Evolutionary conservation across 2,329 filamentous ascomycete genomes (phyloP), one percentile per base, ranked within the genome.

Genomic region (Volutella citrinella): DNA sequence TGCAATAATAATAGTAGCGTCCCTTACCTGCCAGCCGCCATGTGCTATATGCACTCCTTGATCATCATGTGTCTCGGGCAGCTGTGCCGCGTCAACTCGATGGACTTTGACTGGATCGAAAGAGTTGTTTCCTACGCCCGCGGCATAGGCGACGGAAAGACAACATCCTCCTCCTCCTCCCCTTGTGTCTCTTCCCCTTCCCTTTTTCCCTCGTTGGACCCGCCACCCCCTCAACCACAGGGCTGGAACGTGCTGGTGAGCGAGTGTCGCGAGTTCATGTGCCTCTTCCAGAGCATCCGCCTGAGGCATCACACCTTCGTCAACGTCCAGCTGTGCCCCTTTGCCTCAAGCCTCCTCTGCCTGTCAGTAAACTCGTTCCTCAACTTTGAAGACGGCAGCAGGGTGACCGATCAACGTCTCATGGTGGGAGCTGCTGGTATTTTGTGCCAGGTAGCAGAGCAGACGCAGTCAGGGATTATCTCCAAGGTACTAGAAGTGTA

Each of bases 181-280:
- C 0, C 10, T 38, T n/a, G n/a, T n/a, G n/a, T n/a, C n/a, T n/a
- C n/a, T n/a, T n/a, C n/a, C n/a, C n/a, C n/a, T n/a, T n/a, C n/a
- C n/a, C n/a, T n/a, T n/a, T n/a, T n/a, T n/a, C n/a, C n/a, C n/a
- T n/a, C n/a, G n/a, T n/a, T n/a, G n/a, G n/a, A n/a, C n/a, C n/a
- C n/a, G n/a, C n/a, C n/a, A n/a, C n/a, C n/a, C n/a, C n/a, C n/a
- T n/a, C n/a, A n/a, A 2, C 34, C 37, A 6, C 23, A 28, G 4
- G 32, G 33, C 4, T 44, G 43, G 43, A 11, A 41, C 4, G 19
- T 15, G 1, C 30, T 46, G 12, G 41, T 46, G 2, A 5, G 31
- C 5, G 38, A 36, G 15, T 29, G 28, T 15, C 41, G 43, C 5
- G 13, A 21, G 9, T 38, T 13, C 5, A 39, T 44, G 12, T 12